Evolutionary conservation across 2,329 filamentous ascomycete species (phyloP).

Genomic region (Mycocentrospora acerina): DNA sequence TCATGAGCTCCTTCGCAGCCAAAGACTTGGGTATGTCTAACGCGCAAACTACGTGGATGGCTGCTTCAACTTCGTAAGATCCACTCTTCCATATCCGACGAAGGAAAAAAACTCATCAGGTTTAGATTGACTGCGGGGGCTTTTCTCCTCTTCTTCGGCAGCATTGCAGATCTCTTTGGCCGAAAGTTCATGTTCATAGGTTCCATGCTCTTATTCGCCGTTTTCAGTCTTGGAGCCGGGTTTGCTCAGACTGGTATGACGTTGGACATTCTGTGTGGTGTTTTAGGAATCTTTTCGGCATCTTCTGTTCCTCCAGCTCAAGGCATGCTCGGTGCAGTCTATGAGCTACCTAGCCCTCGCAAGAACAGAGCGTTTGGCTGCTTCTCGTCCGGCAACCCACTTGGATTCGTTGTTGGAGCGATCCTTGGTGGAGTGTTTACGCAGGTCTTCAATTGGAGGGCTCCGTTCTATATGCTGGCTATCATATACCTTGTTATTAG

Average conservation of each 20-base stretch:
- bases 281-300: slow-evolving; percentile 66
- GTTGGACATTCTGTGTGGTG: slow-evolving; percentile 63
- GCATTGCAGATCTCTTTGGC: slow-evolving; percentile 67
- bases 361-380: slow-evolving; percentile 68
- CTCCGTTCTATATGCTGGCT: slow-evolving; percentile 62
- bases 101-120: background rate
- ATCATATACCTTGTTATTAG: slow-evolving; percentile 65
- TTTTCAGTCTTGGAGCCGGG: slow-evolving; percentile 59
- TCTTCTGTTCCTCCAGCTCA: slow-evolving; percentile 65
- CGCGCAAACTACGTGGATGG: slow-evolving; percentile 68
- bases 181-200: slow-evolving; percentile 61
- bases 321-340: slow-evolving; percentile 64
- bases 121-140: slow-evolving; percentile 62
- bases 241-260: slow-evolving; percentile 61
- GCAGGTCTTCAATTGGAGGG: slow-evolving; percentile 63
- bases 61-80: slow-evolving; percentile 59
- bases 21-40: slow-evolving; percentile 63
- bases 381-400: slow-evolving; percentile 60
- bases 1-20: slow-evolving; percentile 64
- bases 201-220: slow-evolving; percentile 61
- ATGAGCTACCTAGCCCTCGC: slow-evolving; percentile 60
- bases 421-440: slow-evolving; percentile 65
- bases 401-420: slow-evolving; percentile 59
- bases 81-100: background rate
- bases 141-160: slow-evolving; percentile 67